Conservation (phyloP, 2,329 filamentous ascomycete species). For the Parastagonospora avenae region DNA sequence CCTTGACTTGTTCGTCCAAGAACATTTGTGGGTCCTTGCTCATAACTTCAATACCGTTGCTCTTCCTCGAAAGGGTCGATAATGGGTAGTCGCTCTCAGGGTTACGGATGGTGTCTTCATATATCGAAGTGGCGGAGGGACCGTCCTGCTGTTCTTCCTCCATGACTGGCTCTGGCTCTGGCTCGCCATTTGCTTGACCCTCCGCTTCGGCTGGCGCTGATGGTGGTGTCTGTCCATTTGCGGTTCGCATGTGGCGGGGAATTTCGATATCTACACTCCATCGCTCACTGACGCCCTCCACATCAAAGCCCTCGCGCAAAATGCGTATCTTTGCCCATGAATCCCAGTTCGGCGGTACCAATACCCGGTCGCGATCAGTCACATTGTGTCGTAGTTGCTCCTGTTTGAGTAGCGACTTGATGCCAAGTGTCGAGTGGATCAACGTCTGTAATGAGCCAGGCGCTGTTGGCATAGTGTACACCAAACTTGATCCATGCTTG, state of each 20-base stretch:
- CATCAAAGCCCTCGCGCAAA: slow-evolving; percentile 87
- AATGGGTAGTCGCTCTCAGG: slow-evolving; percentile 61
- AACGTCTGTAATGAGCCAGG: slow-evolving; percentile 78
- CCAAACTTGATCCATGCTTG: slow-evolving; percentile 68
- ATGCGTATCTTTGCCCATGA: slow-evolving; percentile 98
- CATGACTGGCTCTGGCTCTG: slow-evolving; percentile 3
- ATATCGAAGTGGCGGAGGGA: slow-evolving; percentile 71
- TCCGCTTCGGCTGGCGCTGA: slow-evolving; percentile 11
- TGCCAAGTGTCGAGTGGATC: slow-evolving; percentile 83
- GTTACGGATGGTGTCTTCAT: slow-evolving; percentile 80
- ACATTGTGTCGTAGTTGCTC: slow-evolving; percentile 68
- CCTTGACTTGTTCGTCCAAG: slow-evolving; percentile 73
- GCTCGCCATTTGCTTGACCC: slow-evolving; percentile 11
- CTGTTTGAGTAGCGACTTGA: slow-evolving; percentile 74
- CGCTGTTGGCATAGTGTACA: slow-evolving; percentile 56
- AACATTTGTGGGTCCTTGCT: slow-evolving; percentile 80
- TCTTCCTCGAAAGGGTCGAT: slow-evolving; percentile 49
- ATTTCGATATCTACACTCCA: slow-evolving; percentile 83
- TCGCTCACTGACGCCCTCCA: slow-evolving; percentile 80
- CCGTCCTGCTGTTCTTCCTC: slow-evolving; percentile 29
- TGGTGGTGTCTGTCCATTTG: slow-evolving; percentile 25
- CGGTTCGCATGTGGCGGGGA: slow-evolving; percentile 30
- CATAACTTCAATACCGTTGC: slow-evolving; percentile 62
- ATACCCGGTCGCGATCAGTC: slow-evolving; percentile 90
- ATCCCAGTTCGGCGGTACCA: slow-evolving; percentile 97